These are phyloP conservation scores for Phylloporus arenicola DNA, from an alignment of 768 basidiomycete species.

Conservation along the genomic window DNA sequence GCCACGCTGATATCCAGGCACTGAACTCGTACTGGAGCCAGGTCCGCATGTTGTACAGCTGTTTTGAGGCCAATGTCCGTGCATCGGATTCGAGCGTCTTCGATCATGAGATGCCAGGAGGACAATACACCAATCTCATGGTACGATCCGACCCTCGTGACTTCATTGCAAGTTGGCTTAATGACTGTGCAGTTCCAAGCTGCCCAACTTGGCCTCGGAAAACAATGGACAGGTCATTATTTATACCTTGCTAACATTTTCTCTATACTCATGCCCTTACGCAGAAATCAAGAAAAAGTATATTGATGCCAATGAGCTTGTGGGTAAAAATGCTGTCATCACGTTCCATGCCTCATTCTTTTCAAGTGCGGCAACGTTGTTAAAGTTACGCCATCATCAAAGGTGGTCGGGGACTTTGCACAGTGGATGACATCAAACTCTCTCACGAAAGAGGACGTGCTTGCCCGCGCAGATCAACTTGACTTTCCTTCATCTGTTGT, in stretches of 20 bases:
- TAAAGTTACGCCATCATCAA: conserved; percentile 99
- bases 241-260: conserved; percentile 5
- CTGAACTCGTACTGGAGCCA: conserved; percentile 98
- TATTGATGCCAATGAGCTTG: conserved; percentile 94
- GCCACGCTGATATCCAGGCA: conserved; percentile 94
- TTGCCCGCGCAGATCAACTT: conserved; percentile 79
- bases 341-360: conserved; percentile 3
- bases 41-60: conserved; percentile 89
- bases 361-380: conserved; percentile 90
- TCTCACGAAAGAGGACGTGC: conserved; percentile 79
- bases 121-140: conserved; percentile 92
- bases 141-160: conserved; percentile 38
- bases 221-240: conserved; percentile 80
- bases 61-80: conserved; percentile 97
- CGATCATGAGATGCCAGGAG: conserved; percentile 99
- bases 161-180: conserved; percentile 18
- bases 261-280: neutral
- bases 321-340: conserved; percentile 34
- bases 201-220: conserved; percentile 91
- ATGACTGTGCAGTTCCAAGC: conserved; percentile 81
- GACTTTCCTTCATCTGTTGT: conserved; percentile 98
- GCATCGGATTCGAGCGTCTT: conserved; percentile 98
- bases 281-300: conserved; percentile 97
- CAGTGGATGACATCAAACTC: conserved; percentile 99
- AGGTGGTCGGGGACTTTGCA: conserved; percentile 98